These are phyloP conservation scores for Malus hybrid DNA, from an alignment of 331 rosid genomes.

Conservation along the genomic window DNA sequence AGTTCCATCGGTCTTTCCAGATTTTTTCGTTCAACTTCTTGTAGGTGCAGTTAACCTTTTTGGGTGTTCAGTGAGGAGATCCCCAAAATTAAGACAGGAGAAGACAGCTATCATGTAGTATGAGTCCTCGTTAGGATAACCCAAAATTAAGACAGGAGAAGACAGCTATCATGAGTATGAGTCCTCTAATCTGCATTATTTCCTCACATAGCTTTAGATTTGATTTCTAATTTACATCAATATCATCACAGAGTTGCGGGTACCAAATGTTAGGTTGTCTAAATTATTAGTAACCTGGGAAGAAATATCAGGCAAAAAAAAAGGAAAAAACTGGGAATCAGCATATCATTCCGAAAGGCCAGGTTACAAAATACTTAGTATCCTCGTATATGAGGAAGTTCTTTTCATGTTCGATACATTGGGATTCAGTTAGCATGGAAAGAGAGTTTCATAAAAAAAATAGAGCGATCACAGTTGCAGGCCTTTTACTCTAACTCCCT, in stretches of 20 bases:
- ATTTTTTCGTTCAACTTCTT: too few relatives aligned
- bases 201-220: background rate
- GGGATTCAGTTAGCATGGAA: too few relatives aligned
- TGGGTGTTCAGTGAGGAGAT: background rate
- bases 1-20: too few relatives aligned
- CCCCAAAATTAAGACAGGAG: background rate
- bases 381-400: background rate
- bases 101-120: background rate
- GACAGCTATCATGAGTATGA: background rate
- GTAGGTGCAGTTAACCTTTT: too few relatives aligned
- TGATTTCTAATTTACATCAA: background rate
- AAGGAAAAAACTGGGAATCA: background rate
- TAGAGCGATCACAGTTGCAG: too few relatives aligned
- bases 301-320: background rate
- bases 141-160: background rate
- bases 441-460: too few relatives aligned
- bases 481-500: too few relatives aligned
- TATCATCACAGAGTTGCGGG: background rate
- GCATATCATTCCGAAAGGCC: background rate
- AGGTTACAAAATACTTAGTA: background rate
- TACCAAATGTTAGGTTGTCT: background rate
- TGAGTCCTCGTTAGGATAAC: background rate
- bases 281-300: background rate
- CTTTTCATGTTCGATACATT: too few relatives aligned
- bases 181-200: background rate